Evolutionary conservation across 75 land plant species (phyloP), one percentile per base, ranked within the genome.

Genomic region (Sequoia sempervirens): DNA sequence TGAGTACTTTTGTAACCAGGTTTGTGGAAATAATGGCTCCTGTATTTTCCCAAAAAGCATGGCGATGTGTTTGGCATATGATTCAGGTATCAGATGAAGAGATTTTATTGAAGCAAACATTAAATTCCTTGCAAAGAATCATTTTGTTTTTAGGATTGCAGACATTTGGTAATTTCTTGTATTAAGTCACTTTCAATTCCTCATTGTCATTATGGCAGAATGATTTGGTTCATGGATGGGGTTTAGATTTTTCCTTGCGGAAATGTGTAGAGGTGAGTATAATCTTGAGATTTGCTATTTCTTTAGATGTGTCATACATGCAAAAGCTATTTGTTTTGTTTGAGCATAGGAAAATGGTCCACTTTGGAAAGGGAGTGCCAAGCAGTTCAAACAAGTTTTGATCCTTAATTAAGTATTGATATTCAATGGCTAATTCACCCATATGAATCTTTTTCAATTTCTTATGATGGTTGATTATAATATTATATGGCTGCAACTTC

Each of bases 11-110:
- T 79, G 43, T 53, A 46, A 72, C 73, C 92, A 97, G 98, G 58
- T 97, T 97, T 92, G 92, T 97, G 46, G 99, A 97, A 84, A 97
- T 97, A 38, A 97, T 97, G 99, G 99, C 99, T 79, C 94, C 96
- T 45, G 99, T 97, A 17, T 97, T 97, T 84, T 95, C 99, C 5
- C 84, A 91, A 83, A 88, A 90, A 45, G 99, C 98, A 83, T 97
- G 99, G 99, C 91, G 98, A n/a, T 97, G 99, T 82, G 96, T 94
- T 54, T 97, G 99, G 98, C 87, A 97, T 68, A 89, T 97, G 93
- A 95, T 96, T 75, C 97, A 96, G 94, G 98, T 93, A 70, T 79
- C 73, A n/a, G 34, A 17, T 17, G 36, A 52, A 81, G 9, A 81
- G 20, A 17, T 52, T 11, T 18, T 76, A 20, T 82, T 72, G 45